Evolutionary conservation across 371 early-diverging fungal genomes (phyloP), one percentile per base, ranked within the genome.

Genomic region (Capniomyces stellatus): DNA sequence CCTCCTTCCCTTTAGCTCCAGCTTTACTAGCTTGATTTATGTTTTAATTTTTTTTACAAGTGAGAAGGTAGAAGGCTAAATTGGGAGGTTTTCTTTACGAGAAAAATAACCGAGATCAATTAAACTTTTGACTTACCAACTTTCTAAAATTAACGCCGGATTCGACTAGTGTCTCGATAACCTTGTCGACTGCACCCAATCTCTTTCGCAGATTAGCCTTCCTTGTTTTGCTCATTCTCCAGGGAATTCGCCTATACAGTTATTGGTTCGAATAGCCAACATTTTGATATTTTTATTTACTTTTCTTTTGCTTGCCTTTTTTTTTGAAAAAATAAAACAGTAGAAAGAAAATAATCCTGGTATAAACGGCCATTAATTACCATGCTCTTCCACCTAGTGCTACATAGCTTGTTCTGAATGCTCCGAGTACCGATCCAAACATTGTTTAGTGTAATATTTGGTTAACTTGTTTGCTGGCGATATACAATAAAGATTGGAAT

Each of bases 151-250:
- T 61, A n/a, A 92, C 87, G 21, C 94, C 93, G 0, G 94, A 89
- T 28, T 78, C 75, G 1, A 75, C 67, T 23, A 96, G 72, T 13
- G 81, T 77, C 46, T 83, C 80, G 51, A 96, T 77, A 23, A 93
- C 90, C 42, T 78, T 72, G 69, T 96, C 96, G 0, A 90, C 94
- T 3, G 81, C 86, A 58, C 77, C 79, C 57, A 96, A 75, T 47
- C 96, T 77, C 77, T 87, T 85, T 56, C 93, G 82, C 44, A 89
- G 87, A 60, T 92, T 89, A 59, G 87, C 89, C 67, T 95, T 95
- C 60, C 92, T 86, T 13, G 86, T 87, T 48, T 75, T 75, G 58
- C 86, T 89, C 80, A 95, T 77, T 55, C 87, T 79, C 67, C 77
- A 83, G 48, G 87, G 83, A 71, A 81, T 60, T 48, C 71, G 57